Percentiles rank a stretch among this genome's conserved stretches.
These are phyloP conservation scores for Leccinum angustisporum DNA, from an alignment of 1,284 basidiomycete species.

Conservation along the genomic window DNA sequence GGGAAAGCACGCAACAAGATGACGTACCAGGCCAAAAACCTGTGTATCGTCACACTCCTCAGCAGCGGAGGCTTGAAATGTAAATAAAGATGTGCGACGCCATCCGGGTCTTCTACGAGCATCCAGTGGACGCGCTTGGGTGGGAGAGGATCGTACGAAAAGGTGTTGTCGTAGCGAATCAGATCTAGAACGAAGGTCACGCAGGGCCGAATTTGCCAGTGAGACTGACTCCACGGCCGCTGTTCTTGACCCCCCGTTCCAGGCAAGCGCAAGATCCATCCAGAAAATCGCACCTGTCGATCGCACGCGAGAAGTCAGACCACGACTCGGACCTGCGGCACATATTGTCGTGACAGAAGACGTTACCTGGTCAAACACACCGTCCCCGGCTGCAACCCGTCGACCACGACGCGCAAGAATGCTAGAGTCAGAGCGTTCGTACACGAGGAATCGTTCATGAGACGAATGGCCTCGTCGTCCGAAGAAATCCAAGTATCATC, in stretches of 20 bases:
- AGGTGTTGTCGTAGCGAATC: too few species aligned
- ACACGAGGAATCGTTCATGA: slow-evolving; percentile 95
- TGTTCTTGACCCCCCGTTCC: slow-evolving; percentile 91
- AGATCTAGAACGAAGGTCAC: too few species aligned
- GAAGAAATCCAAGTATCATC: slow-evolving; percentile 37
- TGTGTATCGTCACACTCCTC: too few species aligned
- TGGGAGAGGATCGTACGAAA: too few species aligned
- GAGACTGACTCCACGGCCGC: slow-evolving; percentile 52
- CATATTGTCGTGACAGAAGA: neutral
- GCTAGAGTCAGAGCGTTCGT: slow-evolving; percentile 77
- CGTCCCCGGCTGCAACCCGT: slow-evolving; percentile 83
- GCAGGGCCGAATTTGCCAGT: too few species aligned
- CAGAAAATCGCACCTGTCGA: slow-evolving; percentile 72
- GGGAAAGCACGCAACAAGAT: too few species aligned
- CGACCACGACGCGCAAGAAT: slow-evolving; percentile 64
- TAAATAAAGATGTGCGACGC: too few species aligned
- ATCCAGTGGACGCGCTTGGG: too few species aligned
- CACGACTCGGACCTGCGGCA: neutral
- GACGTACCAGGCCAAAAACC: too few species aligned
- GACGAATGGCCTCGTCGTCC: slow-evolving; percentile 80
- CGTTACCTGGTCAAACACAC: slow-evolving; percentile 85
- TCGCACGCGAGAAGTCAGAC: neutral
- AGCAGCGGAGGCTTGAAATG: too few species aligned
- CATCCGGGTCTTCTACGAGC: too few species aligned
- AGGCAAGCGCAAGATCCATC: slow-evolving; percentile 93